A percentile compares a stretch with the other conserved stretches of the same genome.
phyloP scores from a whole-genome alignment of 495 filamentous ascomycete species.

The Aspergillus cavernicola region DNA sequence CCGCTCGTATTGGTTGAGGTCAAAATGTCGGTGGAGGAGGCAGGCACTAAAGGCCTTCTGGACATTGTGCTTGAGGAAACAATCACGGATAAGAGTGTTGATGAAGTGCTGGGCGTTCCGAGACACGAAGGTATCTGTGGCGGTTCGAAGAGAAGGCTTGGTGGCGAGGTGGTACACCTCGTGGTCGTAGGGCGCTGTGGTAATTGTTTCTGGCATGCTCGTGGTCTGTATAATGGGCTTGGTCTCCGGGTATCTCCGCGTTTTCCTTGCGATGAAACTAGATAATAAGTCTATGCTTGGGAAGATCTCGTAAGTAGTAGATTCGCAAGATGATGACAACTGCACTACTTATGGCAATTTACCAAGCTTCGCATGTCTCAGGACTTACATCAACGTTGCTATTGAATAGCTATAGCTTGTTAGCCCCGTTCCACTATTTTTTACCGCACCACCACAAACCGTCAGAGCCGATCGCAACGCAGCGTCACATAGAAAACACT shows the following conservation, averaged over 20 bases:
- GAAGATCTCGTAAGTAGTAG: too few relatives aligned
- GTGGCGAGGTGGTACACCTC: neutral
- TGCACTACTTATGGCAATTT: too few relatives aligned
- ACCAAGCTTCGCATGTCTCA: too few relatives aligned
- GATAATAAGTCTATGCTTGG: too few relatives aligned
- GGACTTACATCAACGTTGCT: too few relatives aligned
- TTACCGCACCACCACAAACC: too few relatives aligned
- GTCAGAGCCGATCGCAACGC: too few relatives aligned
- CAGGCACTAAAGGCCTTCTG: slow-evolving; percentile 3
- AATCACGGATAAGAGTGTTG: slow-evolving; percentile 2
- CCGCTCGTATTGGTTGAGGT: neutral
- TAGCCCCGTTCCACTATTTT: too few relatives aligned
- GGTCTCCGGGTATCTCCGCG: neutral
- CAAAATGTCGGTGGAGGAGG: slow-evolving; percentile 6
- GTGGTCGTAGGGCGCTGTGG: neutral
- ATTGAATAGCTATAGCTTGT: too few relatives aligned
- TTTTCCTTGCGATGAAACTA: too few relatives aligned
- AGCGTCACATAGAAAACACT: too few relatives aligned
- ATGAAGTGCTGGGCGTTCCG: neutral
- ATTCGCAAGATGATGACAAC: too few relatives aligned
- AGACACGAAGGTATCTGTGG: neutral
- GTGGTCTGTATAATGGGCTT: neutral
- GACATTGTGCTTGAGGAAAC: neutral
- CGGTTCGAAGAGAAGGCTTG: neutral
- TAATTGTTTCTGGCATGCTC: neutral